These are phyloP conservation scores for Ailanthus altissimus DNA, from an alignment of 345 rosid species.

Conservation along the genomic window DNA sequence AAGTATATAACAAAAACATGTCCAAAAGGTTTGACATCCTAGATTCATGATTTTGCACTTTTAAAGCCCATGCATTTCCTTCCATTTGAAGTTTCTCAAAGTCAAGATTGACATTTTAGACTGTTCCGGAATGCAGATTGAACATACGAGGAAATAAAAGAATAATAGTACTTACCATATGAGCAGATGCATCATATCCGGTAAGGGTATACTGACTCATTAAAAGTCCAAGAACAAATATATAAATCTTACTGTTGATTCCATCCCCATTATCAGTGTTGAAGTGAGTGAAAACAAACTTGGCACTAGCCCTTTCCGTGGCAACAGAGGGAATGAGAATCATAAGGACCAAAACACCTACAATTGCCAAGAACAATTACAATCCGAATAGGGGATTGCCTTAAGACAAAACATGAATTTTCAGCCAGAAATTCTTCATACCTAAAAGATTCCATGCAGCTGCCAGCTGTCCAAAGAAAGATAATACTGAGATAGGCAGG, in stretches of 20 bases:
- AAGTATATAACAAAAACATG: no score
- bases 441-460: slow-evolving; percentile 93
- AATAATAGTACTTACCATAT: slow-evolving; percentile 61
- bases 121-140: neutral
- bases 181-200: slow-evolving; percentile 97
- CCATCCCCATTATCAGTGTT: slow-evolving; percentile 79
- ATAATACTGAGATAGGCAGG: slow-evolving; percentile 74
- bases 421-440: slow-evolving; percentile 24
- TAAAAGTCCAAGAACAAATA: slow-evolving; percentile 84
- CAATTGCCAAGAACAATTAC: slow-evolving; percentile 20
- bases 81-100: neutral
- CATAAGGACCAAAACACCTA: slow-evolving; percentile 82
- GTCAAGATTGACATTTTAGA: neutral
- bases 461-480: slow-evolving; percentile 88
- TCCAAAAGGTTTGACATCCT: neutral
- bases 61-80: neutral
- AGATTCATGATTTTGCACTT: neutral
- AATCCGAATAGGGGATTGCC: neutral
- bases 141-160: neutral
- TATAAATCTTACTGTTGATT: slow-evolving; percentile 62
- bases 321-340: slow-evolving; percentile 76
- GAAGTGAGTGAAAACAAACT: slow-evolving; percentile 88
- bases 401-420: neutral
- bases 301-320: slow-evolving; percentile 73
- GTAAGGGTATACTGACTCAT: slow-evolving; percentile 95